Base-by-base conservation (phyloP, 1,284 basidiomycete genomes). In the Ceratobasidium sp. region DNA sequence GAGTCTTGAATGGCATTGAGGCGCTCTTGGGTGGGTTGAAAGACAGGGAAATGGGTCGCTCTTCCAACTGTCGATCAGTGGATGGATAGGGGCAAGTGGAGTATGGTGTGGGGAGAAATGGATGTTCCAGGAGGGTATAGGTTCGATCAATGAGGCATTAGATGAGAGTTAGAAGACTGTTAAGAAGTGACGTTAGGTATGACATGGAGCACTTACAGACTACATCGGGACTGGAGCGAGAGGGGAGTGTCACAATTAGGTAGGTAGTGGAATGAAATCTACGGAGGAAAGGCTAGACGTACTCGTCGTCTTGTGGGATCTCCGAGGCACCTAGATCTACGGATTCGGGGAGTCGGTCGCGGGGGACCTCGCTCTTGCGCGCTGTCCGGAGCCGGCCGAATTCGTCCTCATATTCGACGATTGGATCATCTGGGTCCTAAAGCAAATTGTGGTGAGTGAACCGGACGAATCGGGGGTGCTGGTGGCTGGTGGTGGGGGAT, bases 331-430 rank as follows among this genome's bases (percentile, higher is more conserved):
- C 76, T n/a, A n/a, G n/a, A n/a, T n/a, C n/a, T n/a, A n/a, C n/a
- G 50, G 79, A 76, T 49, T 84, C 52, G 80, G 50, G 77, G 1
- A 91, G 81, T 61, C 91, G 82, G 35, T 66, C 63, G 47, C 91
- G 85, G 32, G 95, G 94, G 0, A 96, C 86, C 76, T 95, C 90
- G 16, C 92, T 94, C n/a, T 86, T 84, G 52, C 83, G 86, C 18
- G 86, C 87, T 1, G 85, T 90, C 66, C 93, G 85, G 26, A 88
- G 79, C 21, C 94, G 88, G 21, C 95, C 94, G 78, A 94, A 93
- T 78, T 96, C 94, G 77, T 96, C 94, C 76, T 89, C 86, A 76
- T 93, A 95, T 79, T 96, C 94, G 16, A 96, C 85, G 47, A 94
- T 82, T 9, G 92, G 91, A 78, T 95, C 93, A 73, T 89, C 85